A percentile compares a stretch with the other conserved stretches of the same genome.
These are phyloP conservation scores for Citrus medica DNA, from an alignment of 345 rosid genomes.

Conservation along the genomic window DNA sequence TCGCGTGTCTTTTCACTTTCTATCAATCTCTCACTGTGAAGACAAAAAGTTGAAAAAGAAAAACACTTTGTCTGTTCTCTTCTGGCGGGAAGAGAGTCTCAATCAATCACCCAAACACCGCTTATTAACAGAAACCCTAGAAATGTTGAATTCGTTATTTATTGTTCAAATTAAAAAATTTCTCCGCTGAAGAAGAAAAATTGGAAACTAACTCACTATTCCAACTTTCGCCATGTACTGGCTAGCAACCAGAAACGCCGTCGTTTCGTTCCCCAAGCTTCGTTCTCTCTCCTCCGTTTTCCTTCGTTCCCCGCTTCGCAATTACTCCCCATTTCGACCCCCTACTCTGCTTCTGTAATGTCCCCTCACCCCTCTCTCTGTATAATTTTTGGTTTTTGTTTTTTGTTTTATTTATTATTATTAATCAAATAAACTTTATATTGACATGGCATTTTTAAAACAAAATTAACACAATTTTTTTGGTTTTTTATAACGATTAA, in stretches of 20 bases:
- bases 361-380: neutral
- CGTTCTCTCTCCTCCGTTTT: constrained; percentile 54
- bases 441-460: neutral
- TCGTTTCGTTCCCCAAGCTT: constrained; percentile 61
- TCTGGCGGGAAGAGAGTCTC: constrained; percentile 10
- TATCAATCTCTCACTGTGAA: too few species aligned
- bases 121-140: neutral
- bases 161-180: neutral
- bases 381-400: neutral
- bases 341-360: constrained; percentile 47
- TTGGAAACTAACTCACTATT: neutral
- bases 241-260: constrained; percentile 62
- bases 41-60: neutral
- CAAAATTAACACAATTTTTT: neutral
- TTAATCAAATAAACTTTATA: neutral
- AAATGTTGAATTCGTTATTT: neutral
- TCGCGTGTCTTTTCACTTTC: neutral
- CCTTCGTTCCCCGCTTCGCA: constrained; percentile 43
- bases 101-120: neutral
- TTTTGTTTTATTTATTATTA: neutral
- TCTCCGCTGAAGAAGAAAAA: neutral
- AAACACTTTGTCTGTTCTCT: neutral
- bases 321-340: constrained; percentile 31
- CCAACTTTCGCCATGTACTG: constrained; percentile 47
- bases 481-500: too few species aligned